Conservation (phyloP, 73 alveolate genomes). For the Paramecium caudatum region DNA sequence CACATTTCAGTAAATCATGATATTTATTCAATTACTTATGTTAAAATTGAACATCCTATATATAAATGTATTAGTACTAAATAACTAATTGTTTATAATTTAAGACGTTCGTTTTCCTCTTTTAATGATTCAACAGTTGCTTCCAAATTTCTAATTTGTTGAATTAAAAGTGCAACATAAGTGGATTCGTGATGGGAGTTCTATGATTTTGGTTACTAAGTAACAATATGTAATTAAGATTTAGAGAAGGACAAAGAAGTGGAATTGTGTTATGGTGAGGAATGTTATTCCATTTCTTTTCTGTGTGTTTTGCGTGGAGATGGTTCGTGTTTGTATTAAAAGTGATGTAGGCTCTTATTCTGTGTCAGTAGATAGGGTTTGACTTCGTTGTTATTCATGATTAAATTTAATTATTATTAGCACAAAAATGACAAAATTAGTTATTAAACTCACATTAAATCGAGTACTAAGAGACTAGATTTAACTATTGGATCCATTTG, state of each 20-base stretch:
- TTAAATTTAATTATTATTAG: constrained; percentile 8
- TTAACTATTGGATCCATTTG: constrained; percentile 42
- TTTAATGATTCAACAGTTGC: neutral
- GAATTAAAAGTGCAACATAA: neutral
- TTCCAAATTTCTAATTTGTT: neutral
- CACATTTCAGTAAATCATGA: neutral
- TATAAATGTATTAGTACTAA: neutral
- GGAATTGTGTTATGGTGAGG: neutral
- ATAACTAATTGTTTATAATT: neutral
- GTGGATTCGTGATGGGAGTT: too few relatives aligned
- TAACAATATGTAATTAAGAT: neutral
- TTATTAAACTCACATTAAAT: neutral
- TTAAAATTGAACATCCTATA: neutral
- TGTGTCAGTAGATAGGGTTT: neutral
- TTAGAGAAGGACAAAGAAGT: neutral
- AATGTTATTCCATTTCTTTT: neutral
- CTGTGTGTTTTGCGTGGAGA: neutral
- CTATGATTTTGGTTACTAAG: neutral
- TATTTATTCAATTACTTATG: constrained; percentile 1
- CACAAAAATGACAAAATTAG: constrained; percentile 11
- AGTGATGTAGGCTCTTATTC: neutral
- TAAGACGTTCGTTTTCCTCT: neutral
- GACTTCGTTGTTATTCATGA: neutral
- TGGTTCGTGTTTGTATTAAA: constrained; percentile 4
- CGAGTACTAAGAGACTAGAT: constrained; percentile 9